Evolutionary conservation across 805 yeast genomes (phyloP).

Genomic region (Priceomyces haplophilus): DNA sequence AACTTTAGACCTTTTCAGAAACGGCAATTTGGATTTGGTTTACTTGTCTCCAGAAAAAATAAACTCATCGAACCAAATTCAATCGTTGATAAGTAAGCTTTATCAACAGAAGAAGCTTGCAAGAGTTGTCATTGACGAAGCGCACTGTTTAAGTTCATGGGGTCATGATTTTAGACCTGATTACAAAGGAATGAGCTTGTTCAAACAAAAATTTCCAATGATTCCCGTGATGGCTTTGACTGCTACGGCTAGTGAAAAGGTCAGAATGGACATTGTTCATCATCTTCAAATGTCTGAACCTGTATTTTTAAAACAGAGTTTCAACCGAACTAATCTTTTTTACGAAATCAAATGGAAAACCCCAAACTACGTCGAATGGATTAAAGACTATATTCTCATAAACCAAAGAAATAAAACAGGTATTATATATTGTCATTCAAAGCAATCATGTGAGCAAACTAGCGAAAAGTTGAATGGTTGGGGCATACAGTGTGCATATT

Average conservation of each 20-base stretch:
- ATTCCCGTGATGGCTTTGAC: slow-evolving; percentile 95
- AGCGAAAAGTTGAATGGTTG: slow-evolving; percentile 53
- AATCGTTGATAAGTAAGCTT: slow-evolving; percentile 56
- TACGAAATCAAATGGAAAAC: slow-evolving; percentile 75
- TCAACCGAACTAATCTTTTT: slow-evolving; percentile 80
- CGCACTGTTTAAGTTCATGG: slow-evolving; percentile 98
- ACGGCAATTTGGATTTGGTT: slow-evolving; percentile 69
- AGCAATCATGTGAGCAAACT: slow-evolving; percentile 81
- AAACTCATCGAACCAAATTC: slow-evolving; percentile 67
- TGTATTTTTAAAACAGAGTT: slow-evolving; percentile 78
- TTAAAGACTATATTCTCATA: slow-evolving; percentile 51
- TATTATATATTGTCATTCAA: slow-evolving; percentile 90
- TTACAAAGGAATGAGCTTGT: slow-evolving; percentile 73
- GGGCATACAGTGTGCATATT: slow-evolving; percentile 70
- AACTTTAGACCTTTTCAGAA: slow-evolving; percentile 57
- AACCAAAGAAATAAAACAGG: slow-evolving; percentile 66
- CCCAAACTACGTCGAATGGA: slow-evolving; percentile 53
- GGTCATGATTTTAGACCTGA: slow-evolving; percentile 98
- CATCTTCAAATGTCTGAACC: slow-evolving; percentile 65
- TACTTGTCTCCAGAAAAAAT: slow-evolving; percentile 96
- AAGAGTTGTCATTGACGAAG: slow-evolving; percentile 91
- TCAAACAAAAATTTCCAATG: slow-evolving; percentile 69
- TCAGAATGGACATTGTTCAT: slow-evolving; percentile 78
- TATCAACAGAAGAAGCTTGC: slow-evolving; percentile 61
- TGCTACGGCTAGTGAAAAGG: slow-evolving; percentile 94